Evolutionary conservation across 768 basidiomycete species (phyloP).

Genomic region (Lactarius akahatsu): DNA sequence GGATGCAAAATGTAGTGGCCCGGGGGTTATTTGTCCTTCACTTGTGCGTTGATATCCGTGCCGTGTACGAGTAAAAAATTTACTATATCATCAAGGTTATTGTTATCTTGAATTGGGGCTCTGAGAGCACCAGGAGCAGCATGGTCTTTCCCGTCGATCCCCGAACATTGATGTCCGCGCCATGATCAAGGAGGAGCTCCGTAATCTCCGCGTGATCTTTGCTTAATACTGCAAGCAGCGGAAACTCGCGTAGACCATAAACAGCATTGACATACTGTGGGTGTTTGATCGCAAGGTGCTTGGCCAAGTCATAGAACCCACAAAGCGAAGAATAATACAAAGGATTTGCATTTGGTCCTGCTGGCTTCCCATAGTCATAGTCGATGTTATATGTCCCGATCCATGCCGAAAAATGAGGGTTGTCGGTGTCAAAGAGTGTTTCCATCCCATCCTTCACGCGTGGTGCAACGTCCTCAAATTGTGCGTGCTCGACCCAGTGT

Average conservation of each 20-base stretch:
- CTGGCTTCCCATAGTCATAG: no score
- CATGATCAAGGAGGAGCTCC: neutral
- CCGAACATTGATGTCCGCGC: neutral
- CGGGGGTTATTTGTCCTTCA: no score
- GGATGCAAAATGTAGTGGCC: no score
- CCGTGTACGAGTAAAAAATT: neutral
- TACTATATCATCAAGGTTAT: neutral
- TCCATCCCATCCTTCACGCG: neutral
- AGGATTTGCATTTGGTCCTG: neutral
- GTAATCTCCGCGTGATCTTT: neutral
- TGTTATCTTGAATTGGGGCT: fast-evolving
- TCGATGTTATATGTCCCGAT: neutral
- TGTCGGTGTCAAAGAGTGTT: neutral
- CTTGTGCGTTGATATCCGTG: no score
- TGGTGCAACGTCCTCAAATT: neutral
- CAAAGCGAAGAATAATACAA: neutral
- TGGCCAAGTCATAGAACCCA: neutral
- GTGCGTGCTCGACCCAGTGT: neutral
- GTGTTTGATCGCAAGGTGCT: neutral
- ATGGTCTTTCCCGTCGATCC: neutral
- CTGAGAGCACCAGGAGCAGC: neutral
- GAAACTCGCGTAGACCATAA: neutral
- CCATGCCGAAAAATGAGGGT: neutral
- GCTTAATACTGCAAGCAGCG: neutral
- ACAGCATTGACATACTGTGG: neutral